Percentiles rank a stretch among this genome's conserved stretches.
Conservation (phyloP, 2,329 filamentous ascomycete genomes). For the Scedosporium aurantiacum region DNA sequence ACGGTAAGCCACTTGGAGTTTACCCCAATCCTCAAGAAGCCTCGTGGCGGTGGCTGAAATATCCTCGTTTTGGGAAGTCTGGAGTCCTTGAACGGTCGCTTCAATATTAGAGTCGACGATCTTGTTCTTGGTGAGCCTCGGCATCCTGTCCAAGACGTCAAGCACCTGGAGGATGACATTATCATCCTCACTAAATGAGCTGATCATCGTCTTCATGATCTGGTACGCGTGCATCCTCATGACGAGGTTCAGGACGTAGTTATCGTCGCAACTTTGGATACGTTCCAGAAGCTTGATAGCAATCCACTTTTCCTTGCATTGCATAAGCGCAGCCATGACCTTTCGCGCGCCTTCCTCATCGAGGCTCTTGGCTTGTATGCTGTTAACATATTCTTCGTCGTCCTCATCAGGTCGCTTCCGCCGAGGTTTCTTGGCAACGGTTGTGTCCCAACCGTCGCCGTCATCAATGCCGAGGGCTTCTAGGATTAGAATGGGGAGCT, state of each 20-base stretch:
- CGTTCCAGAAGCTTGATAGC: slow-evolving; percentile 86
- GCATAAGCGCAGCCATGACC: slow-evolving; percentile 93
- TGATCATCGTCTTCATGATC: slow-evolving; percentile 78
- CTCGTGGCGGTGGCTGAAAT: slow-evolving; percentile 61
- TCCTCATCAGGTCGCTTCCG: slow-evolving; percentile 89
- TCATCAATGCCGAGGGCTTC: slow-evolving; percentile 95
- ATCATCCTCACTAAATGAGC: slow-evolving; percentile 76
- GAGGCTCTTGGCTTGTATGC: slow-evolving; percentile 66
- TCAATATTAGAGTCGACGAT: slow-evolving; percentile 96
- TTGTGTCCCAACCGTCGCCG: slow-evolving; percentile 81
- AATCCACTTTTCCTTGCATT: slow-evolving; percentile 99
- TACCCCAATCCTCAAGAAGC: slow-evolving; percentile 76
- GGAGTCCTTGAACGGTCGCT: slow-evolving; percentile 60
- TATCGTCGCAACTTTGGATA: slow-evolving; percentile 77
- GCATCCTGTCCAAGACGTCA: slow-evolving; percentile 78
- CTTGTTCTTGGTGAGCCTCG: slow-evolving; percentile 89
- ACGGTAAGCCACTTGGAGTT: slow-evolving; percentile 79
- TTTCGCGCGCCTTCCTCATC: slow-evolving; percentile 79
- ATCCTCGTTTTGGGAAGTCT: slow-evolving; percentile 57
- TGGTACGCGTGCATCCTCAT: slow-evolving; percentile 96
- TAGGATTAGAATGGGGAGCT: slow-evolving; percentile 77
- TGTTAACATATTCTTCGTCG: slow-evolving; percentile 92
- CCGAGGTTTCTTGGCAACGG: slow-evolving; percentile 77
- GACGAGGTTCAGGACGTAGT: slow-evolving; percentile 75
- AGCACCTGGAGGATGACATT: slow-evolving; percentile 85